Percentiles rank a stretch among this genome's conserved stretches.
Evolutionary conservation across 192 early-diverging fungal genomes (phyloP).

Genomic region (Gamsiella multidivaricata): DNA sequence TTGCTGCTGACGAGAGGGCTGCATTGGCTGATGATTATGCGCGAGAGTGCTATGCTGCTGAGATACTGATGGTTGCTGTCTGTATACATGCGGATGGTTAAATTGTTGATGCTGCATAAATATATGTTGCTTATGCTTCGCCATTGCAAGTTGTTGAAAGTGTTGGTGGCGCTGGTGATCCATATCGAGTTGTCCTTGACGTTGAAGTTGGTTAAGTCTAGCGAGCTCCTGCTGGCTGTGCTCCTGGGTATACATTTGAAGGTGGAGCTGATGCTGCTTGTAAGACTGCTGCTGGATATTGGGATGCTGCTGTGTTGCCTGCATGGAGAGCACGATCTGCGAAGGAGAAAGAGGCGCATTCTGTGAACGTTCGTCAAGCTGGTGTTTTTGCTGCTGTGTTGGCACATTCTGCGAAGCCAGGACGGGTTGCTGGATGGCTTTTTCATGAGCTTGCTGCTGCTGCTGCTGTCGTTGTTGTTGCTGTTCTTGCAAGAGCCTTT

Average conservation of each 20-base stretch:
- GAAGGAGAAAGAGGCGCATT: conserved; percentile 7
- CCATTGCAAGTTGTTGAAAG: conserved; percentile 34
- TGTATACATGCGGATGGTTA: conserved; percentile 4
- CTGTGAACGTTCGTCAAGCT: neutral
- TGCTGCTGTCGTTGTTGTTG: conserved; percentile 1
- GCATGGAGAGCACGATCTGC: conserved; percentile 31
- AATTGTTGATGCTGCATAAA: conserved; percentile 33
- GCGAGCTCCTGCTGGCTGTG: conserved; percentile 36
- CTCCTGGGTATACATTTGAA: conserved; percentile 48
- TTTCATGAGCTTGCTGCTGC: conserved; percentile 6
- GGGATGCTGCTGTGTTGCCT: conserved; percentile 18
- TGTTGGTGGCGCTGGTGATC: conserved; percentile 30
- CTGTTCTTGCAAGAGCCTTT: neutral
- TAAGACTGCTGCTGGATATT: conserved; percentile 28
- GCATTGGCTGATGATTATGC: neutral
- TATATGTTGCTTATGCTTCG: conserved; percentile 38
- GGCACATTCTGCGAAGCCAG: conserved; percentile 13
- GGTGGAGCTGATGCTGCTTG: conserved; percentile 21
- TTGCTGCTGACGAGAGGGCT: neutral
- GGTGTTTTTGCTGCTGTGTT: neutral
- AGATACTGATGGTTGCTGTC: conserved; percentile 4
- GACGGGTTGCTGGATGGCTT: conserved; percentile 5
- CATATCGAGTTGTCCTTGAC: conserved; percentile 25
- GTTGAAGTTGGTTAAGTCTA: conserved; percentile 16
- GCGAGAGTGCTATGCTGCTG: too few species aligned